Conservation (phyloP, 2,329 filamentous ascomycete genomes). For the Metarhizium anisopliae region DNA sequence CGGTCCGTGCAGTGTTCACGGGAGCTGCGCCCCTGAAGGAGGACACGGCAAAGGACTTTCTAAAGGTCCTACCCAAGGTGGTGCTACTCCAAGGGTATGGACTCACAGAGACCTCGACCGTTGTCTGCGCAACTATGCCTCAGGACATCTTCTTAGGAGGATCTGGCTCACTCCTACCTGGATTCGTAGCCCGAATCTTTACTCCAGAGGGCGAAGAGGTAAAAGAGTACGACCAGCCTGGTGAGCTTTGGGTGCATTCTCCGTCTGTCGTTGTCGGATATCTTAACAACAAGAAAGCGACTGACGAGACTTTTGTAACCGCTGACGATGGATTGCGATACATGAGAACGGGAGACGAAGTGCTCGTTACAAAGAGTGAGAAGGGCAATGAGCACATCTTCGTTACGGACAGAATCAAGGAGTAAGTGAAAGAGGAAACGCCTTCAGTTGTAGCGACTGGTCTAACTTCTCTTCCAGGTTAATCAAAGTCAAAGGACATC, state of each 20-base stretch:
- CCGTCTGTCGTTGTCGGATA: slow-evolving; percentile 73
- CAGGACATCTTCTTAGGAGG: slow-evolving; percentile 63
- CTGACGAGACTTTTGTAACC: slow-evolving; percentile 59
- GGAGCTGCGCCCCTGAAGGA: slow-evolving; percentile 71
- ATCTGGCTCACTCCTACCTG: slow-evolving; percentile 61
- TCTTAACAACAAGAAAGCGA: slow-evolving; percentile 72
- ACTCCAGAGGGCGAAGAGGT: slow-evolving; percentile 37
- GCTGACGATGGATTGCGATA: slow-evolving; percentile 53
- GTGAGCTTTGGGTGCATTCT: slow-evolving; percentile 69
- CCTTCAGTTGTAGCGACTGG: background rate
- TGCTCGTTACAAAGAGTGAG: slow-evolving; percentile 37
- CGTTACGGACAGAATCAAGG: slow-evolving; percentile 68
- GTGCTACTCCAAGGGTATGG: slow-evolving; percentile 61
- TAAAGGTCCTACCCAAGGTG: slow-evolving; percentile 52
- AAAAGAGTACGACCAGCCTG: slow-evolving; percentile 56
- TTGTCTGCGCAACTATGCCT: background rate
- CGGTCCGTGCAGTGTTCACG: slow-evolving; percentile 56
- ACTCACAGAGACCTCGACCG: slow-evolving; percentile 56
- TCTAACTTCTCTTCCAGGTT: slow-evolving; percentile 18
- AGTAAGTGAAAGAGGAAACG: slow-evolving; percentile 14
- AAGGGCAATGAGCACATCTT: slow-evolving; percentile 68
- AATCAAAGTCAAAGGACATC: slow-evolving; percentile 52
- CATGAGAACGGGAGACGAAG: slow-evolving; percentile 76
- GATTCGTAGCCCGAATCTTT: slow-evolving; percentile 56
- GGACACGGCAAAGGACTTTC: slow-evolving; percentile 60